Conservation (phyloP, 2,329 filamentous ascomycete genomes). For the Aspergillus nomiae region DNA sequence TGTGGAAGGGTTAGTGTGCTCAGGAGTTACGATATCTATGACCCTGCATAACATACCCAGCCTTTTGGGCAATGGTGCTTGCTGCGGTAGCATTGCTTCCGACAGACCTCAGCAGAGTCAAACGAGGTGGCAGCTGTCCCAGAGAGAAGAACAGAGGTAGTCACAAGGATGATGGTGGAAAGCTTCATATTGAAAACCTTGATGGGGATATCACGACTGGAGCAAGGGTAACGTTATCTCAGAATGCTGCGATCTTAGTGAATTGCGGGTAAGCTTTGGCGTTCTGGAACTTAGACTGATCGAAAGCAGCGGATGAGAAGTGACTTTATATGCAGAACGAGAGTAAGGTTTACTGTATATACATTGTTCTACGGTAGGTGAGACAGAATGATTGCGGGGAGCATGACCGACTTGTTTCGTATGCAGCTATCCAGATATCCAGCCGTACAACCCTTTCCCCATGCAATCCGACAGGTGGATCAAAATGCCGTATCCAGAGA, state of each 20-base stretch:
- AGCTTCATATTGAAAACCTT: neutral
- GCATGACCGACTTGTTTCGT: neutral
- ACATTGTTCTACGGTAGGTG: neutral
- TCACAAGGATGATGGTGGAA: neutral
- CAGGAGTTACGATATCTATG: too few species aligned
- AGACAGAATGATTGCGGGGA: neutral
- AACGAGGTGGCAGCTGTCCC: neutral
- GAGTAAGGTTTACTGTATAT: neutral
- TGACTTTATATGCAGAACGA: neutral
- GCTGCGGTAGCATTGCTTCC: neutral
- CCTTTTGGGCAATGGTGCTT: neutral
- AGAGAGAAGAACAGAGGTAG: neutral
- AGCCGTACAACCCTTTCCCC: neutral
- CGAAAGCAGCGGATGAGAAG: neutral
- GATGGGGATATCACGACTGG: too few species aligned
- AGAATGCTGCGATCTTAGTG: neutral
- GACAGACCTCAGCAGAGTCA: neutral
- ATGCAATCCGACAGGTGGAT: neutral
- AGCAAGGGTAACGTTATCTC: neutral
- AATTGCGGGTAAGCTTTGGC: neutral
- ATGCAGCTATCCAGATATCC: neutral
- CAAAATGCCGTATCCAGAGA: neutral
- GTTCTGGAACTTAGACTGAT: neutral
- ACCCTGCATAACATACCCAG: neutral
- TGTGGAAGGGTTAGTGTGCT: neutral